Evolutionary conservation across 1,284 basidiomycete species (phyloP), one percentile per base, ranked within the genome.

Genomic region (Apiotrichum gamsii): DNA sequence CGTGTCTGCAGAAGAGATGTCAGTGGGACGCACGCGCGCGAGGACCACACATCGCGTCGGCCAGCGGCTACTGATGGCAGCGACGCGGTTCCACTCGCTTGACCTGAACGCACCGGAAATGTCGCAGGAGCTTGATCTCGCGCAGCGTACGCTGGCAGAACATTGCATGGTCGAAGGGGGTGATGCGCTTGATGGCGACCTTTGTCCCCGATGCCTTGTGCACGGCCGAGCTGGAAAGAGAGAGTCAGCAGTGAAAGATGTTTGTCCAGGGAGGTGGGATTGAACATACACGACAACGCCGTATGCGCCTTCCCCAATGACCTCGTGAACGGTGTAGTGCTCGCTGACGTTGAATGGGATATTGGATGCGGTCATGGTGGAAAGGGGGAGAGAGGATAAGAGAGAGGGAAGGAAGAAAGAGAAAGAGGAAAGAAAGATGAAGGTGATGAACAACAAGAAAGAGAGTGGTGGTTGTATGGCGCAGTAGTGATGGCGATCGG

Each of bases 81-180:
- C n/a, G n/a, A n/a, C n/a, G n/a, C n/a, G n/a, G n/a, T n/a, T n/a
- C n/a, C n/a, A n/a, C n/a, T n/a, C n/a, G n/a, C n/a, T n/a, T n/a
- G n/a, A n/a, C n/a, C n/a, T n/a, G 21, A 24, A 58, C 65, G 51
- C 35, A 56, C 60, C 51, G 85, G 63, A 95, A 79, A 75, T 91
- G 91, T 64, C 90, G 88, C 64, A 90, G 81, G 14, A 93, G 77
- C 71, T 91, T 93, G 59, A 91, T 80, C 72, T 93, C 89, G 55
- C 89, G 79, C 44, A 91, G 77, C 0, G 89, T 91, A 39, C 89
- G 77, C 51, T 90, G 77, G 65, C 86, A 87, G 72, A 90, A 93
- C 87, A 91, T 90, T 28, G 85, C 85, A 69, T 91, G 89, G 71
- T 91, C 89, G 59, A 93, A 93, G 1, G 89, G 90, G 8, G 85